These are phyloP conservation scores for Kurtzmaniella natalensis DNA, from an alignment of 1,139 yeast genomes.

Conservation along the genomic window DNA sequence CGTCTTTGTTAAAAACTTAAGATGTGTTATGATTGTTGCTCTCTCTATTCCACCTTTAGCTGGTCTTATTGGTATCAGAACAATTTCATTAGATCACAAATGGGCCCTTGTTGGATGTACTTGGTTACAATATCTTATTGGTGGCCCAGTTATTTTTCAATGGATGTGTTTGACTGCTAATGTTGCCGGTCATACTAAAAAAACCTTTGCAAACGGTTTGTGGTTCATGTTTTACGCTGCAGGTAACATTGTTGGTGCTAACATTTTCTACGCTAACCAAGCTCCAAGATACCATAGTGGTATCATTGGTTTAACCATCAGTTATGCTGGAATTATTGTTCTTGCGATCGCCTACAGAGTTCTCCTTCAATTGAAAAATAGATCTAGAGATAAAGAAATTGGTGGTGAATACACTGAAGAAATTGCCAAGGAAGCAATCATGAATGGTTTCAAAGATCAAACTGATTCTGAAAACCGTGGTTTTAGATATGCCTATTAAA, in stretches of 20 bases:
- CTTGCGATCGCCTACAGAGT: conserved; percentile 18
- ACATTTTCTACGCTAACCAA: conserved; percentile 23
- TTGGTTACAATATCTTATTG: conserved; percentile 31
- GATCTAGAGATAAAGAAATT: conserved; percentile 17
- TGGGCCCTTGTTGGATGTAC: conserved; percentile 29
- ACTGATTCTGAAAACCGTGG: conserved; percentile 30
- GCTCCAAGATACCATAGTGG: conserved; percentile 28
- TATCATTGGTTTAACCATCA: conserved; percentile 22
- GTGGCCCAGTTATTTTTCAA: conserved; percentile 27
- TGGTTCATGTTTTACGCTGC: conserved; percentile 27
- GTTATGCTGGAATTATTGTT: conserved; percentile 23
- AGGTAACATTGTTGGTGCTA: conserved; percentile 27
- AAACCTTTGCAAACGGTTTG: conserved; percentile 20
- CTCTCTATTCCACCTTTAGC: conserved; percentile 20
- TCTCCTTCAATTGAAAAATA: conserved; percentile 20
- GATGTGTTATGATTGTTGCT: conserved; percentile 15
- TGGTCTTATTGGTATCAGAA: conserved; percentile 20
- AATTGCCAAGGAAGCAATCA: conserved; percentile 21
- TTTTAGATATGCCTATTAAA: conserved; percentile 20
- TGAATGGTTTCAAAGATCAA: conserved; percentile 30
- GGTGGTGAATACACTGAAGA: conserved; percentile 22
- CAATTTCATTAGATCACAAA: conserved; percentile 15
- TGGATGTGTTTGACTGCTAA: conserved; percentile 26
- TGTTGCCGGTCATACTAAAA: conserved; percentile 24
- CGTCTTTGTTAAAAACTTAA: conserved; percentile 15